Conservation (phyloP, 164 flowering plant species). For the Stephania japonica region DNA sequence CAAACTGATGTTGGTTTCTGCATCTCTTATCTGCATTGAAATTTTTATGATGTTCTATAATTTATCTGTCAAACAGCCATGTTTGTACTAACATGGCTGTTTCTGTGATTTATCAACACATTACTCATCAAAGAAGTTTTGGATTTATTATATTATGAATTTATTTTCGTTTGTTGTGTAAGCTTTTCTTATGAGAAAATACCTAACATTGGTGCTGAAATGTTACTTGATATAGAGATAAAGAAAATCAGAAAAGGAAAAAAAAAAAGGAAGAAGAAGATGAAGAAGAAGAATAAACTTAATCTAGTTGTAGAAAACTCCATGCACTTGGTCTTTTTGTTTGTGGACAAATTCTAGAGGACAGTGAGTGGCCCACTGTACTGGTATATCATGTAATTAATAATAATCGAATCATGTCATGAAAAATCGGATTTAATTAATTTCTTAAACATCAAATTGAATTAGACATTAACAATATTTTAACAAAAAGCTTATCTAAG, state of each 20-base stretch:
- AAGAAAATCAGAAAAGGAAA: neutral
- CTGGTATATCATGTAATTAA: too few relatives aligned
- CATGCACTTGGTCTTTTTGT: too few relatives aligned
- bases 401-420: too few relatives aligned
- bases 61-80: neutral
- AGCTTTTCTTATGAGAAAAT: neutral
- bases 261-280: too few relatives aligned
- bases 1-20: neutral
- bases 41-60: neutral
- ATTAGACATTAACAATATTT: too few relatives aligned
- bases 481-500: too few relatives aligned
- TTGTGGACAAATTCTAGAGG: too few relatives aligned
- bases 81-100: neutral
- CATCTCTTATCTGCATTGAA: neutral
- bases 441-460: too few relatives aligned
- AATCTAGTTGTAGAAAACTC: too few relatives aligned
- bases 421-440: too few relatives aligned
- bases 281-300: too few relatives aligned
- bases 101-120: neutral
- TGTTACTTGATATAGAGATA: neutral
- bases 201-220: neutral
- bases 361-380: too few relatives aligned
- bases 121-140: neutral
- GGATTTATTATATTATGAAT: neutral
- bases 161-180: neutral